Evolutionary conservation across 2,329 filamentous ascomycete genomes (phyloP).

Genomic region (Arthroderma uncinatum): DNA sequence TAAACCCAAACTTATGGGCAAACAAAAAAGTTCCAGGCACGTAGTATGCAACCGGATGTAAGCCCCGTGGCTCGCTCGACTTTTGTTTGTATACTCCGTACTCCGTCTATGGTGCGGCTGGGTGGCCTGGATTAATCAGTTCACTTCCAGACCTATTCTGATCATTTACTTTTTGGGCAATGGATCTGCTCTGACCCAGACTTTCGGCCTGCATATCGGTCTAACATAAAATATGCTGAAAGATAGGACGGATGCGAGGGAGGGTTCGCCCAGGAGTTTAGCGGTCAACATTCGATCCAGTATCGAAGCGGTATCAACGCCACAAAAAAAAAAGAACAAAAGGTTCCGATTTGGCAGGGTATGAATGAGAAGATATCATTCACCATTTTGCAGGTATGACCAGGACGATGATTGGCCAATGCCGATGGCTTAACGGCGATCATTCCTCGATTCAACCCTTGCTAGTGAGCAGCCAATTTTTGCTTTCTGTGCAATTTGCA

Average conservation of each 20-base stretch:
- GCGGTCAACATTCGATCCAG: constrained; percentile 5
- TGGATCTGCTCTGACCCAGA: background rate
- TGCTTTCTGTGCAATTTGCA: constrained; percentile 3
- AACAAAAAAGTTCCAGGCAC: background rate
- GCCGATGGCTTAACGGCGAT: background rate
- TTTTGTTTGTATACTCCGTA: background rate
- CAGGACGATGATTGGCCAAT: background rate
- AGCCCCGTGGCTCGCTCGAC: background rate
- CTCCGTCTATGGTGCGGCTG: background rate
- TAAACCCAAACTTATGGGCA: background rate
- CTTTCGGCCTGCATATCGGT: constrained; percentile 3
- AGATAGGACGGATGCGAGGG: background rate
- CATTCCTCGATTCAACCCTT: constrained; percentile 5
- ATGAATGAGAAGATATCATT: constrained; percentile 1
- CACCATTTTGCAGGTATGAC: background rate
- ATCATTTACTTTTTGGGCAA: background rate
- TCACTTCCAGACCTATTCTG: background rate
- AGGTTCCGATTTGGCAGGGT: constrained; percentile 4
- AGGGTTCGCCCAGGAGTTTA: constrained; percentile 1
- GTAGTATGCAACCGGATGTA: background rate
- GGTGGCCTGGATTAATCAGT: background rate
- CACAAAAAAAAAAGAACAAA: constrained; percentile 6
- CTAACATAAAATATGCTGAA: background rate
- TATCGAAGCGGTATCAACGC: constrained; percentile 1
- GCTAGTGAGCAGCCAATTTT: background rate